Base-by-base conservation (phyloP, 768 basidiomycete genomes). In the Lactarius sanguifluus region DNA sequence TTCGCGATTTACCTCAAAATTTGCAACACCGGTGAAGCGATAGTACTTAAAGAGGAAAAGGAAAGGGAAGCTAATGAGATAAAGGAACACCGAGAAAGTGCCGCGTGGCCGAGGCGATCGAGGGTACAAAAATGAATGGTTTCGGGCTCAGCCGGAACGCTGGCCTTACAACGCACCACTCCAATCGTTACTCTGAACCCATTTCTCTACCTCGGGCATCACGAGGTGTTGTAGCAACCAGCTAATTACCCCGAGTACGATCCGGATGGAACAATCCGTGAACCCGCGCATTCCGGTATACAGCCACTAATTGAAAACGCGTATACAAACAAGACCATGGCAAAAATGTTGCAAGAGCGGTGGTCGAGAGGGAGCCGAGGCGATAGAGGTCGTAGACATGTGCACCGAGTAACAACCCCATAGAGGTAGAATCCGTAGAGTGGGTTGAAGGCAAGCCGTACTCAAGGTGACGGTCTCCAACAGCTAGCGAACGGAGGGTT, bases 381-480 rank as follows among this genome's bases (percentile, higher is more conserved):
- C 23, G 78, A 28, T 84, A 81, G 45, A 86, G 81, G n/a, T 77
- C 77, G 73, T 87, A 82, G 59, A 87, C 73, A 54, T 86, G 80
- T 3, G 84, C 77, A 68, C 83, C 88, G 66, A 92, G 81, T 77
- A 92, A 92, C 4, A 98, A 82, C 0, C 94, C 94, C 72, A 97
- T 91, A 30, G 94, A 96, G 60, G 94, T 83, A 61, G 87, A 85
- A 75, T 97, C 96, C 10, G 95, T 93, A 2, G 93, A 91, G 73
- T 99, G 96, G 0, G 96, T 97, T 0, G 94, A 96, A 0, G 95
- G 96, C 73, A 98, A 96, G 28, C 96, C 96, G 70, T 96, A 96
- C 78, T 96, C 94, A 3, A 92, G 82, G 70, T 94, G 91, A 72
- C 92, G 91, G 1, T 79, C 83, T 18, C 90, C 90, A 61, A 93